Base-by-base conservation (phyloP, 768 basidiomycete species). In the Kwoniella sp. region DNA sequence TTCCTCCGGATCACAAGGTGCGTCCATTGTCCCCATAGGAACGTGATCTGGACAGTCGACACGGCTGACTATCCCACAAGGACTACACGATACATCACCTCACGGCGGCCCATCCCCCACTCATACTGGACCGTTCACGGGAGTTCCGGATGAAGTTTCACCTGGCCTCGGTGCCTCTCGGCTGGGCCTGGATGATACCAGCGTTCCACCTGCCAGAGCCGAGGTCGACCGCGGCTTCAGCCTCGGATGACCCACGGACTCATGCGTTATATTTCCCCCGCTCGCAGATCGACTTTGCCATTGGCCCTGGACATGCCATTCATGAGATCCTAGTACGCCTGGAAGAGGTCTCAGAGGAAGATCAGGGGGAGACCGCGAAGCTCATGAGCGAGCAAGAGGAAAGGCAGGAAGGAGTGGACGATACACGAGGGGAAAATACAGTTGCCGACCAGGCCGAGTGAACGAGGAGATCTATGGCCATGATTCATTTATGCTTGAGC, bases 171-270 rank as follows among this genome's bases (percentile, higher is more conserved):
- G 78, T 89, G 0, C 82, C 85, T 62, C 82, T 91, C 70, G 84
- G 86, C 27, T 91, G 89, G 89, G 68, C 84, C 43, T 90, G 89
- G 89, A 79, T 90, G 66, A 82, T 91, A 53, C 89, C 89, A 0
- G 78, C 83, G 0, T 90, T 90, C 76, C 87, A 90, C 66, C 81
- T 89, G 77, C 77, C 81, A 1, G 78, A 81, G 37, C 76, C 78
- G 3, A 66, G 74, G 2, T 34, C 63, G 7, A 56, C 66, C n/a
- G 46, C 68, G 6, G 57, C 32, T 20, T 39, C 20, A 7, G 36
- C 37, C 10, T 20, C 31, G 9, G 15, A 12, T 15, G 28, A 42
- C 5, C 34, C 23, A 22, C 25, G 58, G 22, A 49, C 48, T 15
- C 62, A 59, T 20, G 57, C 45, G 19, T 46, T 53, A 37, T 43